Evolutionary conservation across 2,329 filamentous ascomycete genomes (phyloP), one percentile per base, ranked within the genome.

Genomic region (Aspergillus quadrilineatus): DNA sequence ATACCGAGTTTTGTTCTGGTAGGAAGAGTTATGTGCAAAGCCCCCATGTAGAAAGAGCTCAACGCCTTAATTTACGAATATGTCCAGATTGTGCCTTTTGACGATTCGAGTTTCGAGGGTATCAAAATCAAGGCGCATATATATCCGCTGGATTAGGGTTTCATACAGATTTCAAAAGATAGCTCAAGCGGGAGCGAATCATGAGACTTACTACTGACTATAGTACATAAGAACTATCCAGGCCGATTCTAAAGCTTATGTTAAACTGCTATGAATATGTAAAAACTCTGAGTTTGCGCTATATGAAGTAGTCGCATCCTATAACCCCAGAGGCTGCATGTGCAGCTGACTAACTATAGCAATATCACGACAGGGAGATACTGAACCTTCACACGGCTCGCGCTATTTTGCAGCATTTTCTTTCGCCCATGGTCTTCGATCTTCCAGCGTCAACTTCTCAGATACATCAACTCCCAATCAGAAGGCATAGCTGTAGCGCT

Each of bases 401-500:
- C 68, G 64, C 42, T 64, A 58, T 34, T 64, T 63, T 9, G 61
- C 65, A 36, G 68, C 68, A 60, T 65, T 57, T 41, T 68, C 67
- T 44, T 70, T 67, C 49, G 64, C 69, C 10, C 67, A 34, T 63
- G 37, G 63, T 60, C 51, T 68, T 65, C 12, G 68, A 67, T 53
- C 71, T 67, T 34, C 66, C 68, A 39, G 68, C 65, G 3, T 72
- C 72, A 30, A 72, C 42, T 51, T 76, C 73, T 8, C 66, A 69
- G 50, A 75, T 42, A 74, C 65, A 59, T 75, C 72, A 43, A 70
- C 54, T 6, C 73, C 73, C 73, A 71, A 75, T 22, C 67, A 65
- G 62, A 68, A 68, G 1, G 71, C 70, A 47, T 71, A 73, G 52
- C 73, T 74, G 60, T 72, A 75, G 26, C 74, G 65, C 56, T 72